Conservation (phyloP, 116 monocot species). For the Trichopus zeylanicus region DNA sequence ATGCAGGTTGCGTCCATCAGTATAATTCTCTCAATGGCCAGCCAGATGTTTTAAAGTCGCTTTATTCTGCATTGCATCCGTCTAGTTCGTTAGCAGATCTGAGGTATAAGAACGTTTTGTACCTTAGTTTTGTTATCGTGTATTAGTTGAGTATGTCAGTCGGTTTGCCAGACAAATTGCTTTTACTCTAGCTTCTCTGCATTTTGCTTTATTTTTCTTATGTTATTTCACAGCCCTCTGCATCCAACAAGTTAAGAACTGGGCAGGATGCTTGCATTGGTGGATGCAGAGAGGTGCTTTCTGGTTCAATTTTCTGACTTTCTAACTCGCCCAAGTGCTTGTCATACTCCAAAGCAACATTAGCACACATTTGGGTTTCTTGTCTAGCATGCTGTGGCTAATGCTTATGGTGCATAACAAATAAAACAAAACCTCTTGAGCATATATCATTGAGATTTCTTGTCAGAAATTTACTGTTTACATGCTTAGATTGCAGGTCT, state of each 20-base stretch:
- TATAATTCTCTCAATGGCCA: constrained; percentile 88
- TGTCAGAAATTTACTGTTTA: too few relatives aligned
- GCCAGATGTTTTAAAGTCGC: constrained; percentile 85
- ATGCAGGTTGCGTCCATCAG: constrained; percentile 75
- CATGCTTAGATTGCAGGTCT: not conserved
- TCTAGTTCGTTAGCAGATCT: constrained; percentile 79
- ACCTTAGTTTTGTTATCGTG: not conserved
- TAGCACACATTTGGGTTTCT: not conserved
- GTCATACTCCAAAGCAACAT: too few relatives aligned
- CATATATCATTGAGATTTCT: too few relatives aligned
- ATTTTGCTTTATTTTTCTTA: not conserved
- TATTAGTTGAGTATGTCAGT: too few relatives aligned
- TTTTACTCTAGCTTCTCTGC: not conserved
- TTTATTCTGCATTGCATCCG: constrained; percentile 84
- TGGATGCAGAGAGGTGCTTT: too few relatives aligned
- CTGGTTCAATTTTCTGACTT: not conserved
- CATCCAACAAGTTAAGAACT: not conserved
- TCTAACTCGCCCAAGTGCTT: too few relatives aligned
- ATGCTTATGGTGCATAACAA: too few relatives aligned
- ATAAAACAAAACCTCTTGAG: too few relatives aligned
- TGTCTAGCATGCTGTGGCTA: not conserved
- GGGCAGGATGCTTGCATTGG: not conserved
- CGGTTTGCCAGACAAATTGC: not conserved
- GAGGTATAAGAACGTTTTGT: constrained; percentile 30
- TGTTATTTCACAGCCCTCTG: not conserved